Base-by-base conservation (phyloP, 1,284 basidiomycete genomes). In the Thelephora terrestris region DNA sequence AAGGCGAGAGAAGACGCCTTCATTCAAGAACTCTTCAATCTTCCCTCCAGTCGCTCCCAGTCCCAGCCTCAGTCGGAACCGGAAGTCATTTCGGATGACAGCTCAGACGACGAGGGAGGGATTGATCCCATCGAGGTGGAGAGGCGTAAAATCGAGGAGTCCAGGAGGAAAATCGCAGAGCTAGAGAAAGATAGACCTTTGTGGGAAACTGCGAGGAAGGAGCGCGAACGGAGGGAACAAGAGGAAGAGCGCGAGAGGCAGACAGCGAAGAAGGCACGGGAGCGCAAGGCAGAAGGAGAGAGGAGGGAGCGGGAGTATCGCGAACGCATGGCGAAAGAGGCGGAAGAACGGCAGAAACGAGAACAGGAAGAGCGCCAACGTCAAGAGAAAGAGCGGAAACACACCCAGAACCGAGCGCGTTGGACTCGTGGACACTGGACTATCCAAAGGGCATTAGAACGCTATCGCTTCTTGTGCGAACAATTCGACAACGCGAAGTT, bases 91-190 rank as follows among this genome's bases (percentile, higher is more conserved):
- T 25, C 32, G 1, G 35, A 39, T 16, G 27, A 39, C 17, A n/a
- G 10, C 25, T 3, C 50, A 7, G 54, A 57, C 2, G 53, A 56
- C 9, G 48, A 47, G 21, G 38, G 45, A 2, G 47, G 55, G 7
- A 44, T 48, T 6, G 53, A 56, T 7, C 51, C 51, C 3, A 47
- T 32, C 10, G 48, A 51, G 6, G 48, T 32, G 16, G 39, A 46
- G 1, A 21, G n/a, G 20, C 39, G 39, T 10, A 66, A 64, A n/a
- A 74, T 85, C 50, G 77, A 71, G 18, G 79, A 81, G 58, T 85
- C 84, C 2, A 72, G 75, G 36, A 71, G 76, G 43, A 86, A 84
- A 57, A 69, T 85, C 47, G 77, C 74, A 7, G 79, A 84, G 53
- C 72, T 87, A 1, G 81, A 87, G 58, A 69, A 66, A 43, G 81